Evolutionary conservation across 257 asterid species (phyloP).

Genomic region (Osmanthus fragrans): DNA sequence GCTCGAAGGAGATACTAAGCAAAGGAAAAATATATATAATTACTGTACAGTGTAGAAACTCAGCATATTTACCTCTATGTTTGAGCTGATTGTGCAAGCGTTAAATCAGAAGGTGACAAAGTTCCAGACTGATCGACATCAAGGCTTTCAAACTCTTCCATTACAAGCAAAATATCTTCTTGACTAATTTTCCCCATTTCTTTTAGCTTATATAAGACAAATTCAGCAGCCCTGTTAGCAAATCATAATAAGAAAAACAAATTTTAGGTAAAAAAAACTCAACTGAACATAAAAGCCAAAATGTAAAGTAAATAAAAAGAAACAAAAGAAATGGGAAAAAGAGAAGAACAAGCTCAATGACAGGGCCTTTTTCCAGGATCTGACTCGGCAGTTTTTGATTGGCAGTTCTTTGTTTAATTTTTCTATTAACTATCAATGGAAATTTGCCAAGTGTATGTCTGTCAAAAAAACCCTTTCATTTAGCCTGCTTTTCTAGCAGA

Average conservation of each 20-base stretch:
- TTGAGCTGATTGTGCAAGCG: slow-evolving; percentile 57
- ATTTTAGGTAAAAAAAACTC: slow-evolving; percentile 11
- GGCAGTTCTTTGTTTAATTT: no score
- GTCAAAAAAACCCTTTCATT: no score
- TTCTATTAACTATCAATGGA: no score
- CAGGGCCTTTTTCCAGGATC: no score
- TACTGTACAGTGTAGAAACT: slow-evolving; percentile 1
- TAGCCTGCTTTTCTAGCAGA: no score
- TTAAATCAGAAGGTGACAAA: slow-evolving; percentile 57
- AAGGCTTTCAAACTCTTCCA: slow-evolving; percentile 68
- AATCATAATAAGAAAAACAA: slow-evolving; percentile 7
- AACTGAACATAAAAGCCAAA: neutral
- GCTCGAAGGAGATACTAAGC: neutral
- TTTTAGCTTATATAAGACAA: slow-evolving; percentile 65
- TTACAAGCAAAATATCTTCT: slow-evolving; percentile 61
- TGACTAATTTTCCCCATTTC: slow-evolving; percentile 77
- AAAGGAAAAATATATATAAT: neutral
- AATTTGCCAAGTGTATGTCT: no score
- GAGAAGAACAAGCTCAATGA: no score
- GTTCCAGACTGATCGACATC: slow-evolving; percentile 97
- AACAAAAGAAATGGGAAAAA: neutral
- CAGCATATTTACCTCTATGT: slow-evolving; percentile 21
- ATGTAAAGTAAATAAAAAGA: neutral
- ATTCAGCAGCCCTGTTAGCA: slow-evolving; percentile 73
- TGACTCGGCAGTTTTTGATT: no score